Percentiles rank a stretch among this genome's conserved stretches.
These are phyloP conservation scores for Verticillium longisporum DNA, from an alignment of 2,329 filamentous ascomycete species.

Conservation along the genomic window DNA sequence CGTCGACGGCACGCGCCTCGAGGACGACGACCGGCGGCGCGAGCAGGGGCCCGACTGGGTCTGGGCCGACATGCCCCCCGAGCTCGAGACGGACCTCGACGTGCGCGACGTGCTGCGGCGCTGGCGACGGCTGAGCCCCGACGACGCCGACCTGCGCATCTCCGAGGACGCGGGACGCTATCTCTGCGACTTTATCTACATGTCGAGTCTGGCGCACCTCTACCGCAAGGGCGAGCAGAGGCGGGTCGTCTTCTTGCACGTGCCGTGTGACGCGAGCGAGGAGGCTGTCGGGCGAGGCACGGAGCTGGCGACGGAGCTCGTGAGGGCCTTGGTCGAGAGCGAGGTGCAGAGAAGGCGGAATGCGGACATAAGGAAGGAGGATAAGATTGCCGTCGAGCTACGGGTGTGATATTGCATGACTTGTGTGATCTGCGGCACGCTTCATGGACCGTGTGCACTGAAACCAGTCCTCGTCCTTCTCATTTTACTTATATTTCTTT, in stretches of 20 bases:
- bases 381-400: conserved; percentile 12
- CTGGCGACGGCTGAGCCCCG: conserved; percentile 45
- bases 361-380: neutral
- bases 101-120: conserved; percentile 46
- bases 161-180: conserved; percentile 67
- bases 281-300: conserved; percentile 39
- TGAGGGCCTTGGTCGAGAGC: conserved; percentile 50
- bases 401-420: conserved; percentile 3
- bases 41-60: conserved; percentile 36
- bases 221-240: conserved; percentile 36
- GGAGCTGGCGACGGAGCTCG: conserved; percentile 45
- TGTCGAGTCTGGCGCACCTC: conserved; percentile 56
- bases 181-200: conserved; percentile 75
- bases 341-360: conserved; percentile 22
- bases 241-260: conserved; percentile 64
- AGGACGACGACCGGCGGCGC: conserved; percentile 34
- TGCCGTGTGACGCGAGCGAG: conserved; percentile 53
- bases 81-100: conserved; percentile 51
- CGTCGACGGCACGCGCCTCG: conserved; percentile 56
- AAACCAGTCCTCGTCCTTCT: no score
- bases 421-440: no score
- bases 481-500: no score
- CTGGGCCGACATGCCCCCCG: conserved; percentile 46
- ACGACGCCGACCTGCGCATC: conserved; percentile 42
- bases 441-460: no score